Evolutionary conservation across 2,329 filamentous ascomycete species (phyloP).

Genomic region (Neodidymelliopsis sp.): DNA sequence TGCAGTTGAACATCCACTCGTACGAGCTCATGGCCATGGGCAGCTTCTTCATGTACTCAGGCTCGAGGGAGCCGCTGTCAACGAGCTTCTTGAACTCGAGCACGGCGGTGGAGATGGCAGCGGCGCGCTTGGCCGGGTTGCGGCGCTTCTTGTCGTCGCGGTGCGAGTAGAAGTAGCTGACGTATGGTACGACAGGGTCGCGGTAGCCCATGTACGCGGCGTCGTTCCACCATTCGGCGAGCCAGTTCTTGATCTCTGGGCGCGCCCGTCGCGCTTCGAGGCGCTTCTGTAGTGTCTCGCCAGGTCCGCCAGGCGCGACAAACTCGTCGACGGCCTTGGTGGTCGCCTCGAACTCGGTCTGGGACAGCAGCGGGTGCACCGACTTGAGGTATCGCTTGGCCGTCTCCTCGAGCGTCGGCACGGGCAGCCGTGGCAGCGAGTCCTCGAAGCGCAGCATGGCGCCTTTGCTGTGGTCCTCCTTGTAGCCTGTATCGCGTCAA

Average conservation of each 20-base stretch:
- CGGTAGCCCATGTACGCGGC: slow-evolving; percentile 91
- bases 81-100: slow-evolving; percentile 96
- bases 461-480: slow-evolving; percentile 79
- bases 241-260: slow-evolving; percentile 88
- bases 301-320: slow-evolving; percentile 82
- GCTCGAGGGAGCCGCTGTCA: slow-evolving; percentile 81
- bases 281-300: slow-evolving; percentile 85
- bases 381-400: slow-evolving; percentile 81
- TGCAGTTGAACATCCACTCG: slow-evolving; percentile 98
- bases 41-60: slow-evolving; percentile 98
- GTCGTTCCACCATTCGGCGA: slow-evolving; percentile 98
- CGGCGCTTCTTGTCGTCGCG: slow-evolving; percentile 88
- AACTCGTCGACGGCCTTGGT: slow-evolving; percentile 89
- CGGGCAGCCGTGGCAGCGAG: slow-evolving; percentile 79
- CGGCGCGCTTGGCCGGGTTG: slow-evolving; percentile 90
- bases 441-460: slow-evolving; percentile 86
- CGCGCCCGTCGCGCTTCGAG: slow-evolving; percentile 80
- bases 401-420: slow-evolving; percentile 84
- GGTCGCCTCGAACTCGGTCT: slow-evolving; percentile 73
- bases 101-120: slow-evolving; percentile 83
- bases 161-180: slow-evolving; percentile 99
- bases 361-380: slow-evolving; percentile 75
- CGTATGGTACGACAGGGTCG: slow-evolving; percentile 95
- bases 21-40: slow-evolving; percentile 99
- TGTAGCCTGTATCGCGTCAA: slow-evolving; percentile 66